A percentile compares a stretch with the other conserved stretches of the same genome.
Conservation (phyloP, 768 basidiomycete species). For the Sporobolomyces phaffii region DNA sequence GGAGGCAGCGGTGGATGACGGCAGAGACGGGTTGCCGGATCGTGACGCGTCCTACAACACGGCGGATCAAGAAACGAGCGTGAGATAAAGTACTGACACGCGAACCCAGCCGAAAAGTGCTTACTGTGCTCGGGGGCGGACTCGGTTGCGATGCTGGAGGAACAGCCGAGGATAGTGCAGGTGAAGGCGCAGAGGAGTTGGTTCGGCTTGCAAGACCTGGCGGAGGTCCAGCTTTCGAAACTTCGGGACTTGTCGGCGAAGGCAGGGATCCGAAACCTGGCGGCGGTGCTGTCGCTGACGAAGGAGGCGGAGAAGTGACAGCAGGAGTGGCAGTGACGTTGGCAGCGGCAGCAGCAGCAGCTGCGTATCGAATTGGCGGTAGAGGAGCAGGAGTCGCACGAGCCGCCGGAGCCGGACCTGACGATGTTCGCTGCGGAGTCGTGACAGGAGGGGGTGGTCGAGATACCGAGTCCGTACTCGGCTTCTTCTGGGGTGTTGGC, state of each 20-base stretch:
- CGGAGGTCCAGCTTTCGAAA: conserved; percentile 5
- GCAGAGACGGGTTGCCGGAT: background rate
- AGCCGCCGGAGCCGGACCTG: conserved; percentile 15
- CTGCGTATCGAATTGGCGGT: conserved; percentile 80
- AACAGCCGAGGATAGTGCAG: conserved; percentile 16
- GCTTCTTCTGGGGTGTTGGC: conserved; percentile 21
- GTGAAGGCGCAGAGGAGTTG: conserved; percentile 18
- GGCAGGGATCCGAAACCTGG: conserved; percentile 49
- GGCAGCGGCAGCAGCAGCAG: conserved; percentile 69
- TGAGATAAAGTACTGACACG: too few relatives aligned
- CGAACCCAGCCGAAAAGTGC: background rate
- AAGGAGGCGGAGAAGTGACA: conserved; percentile 44
- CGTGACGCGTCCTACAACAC: background rate
- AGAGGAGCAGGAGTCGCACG: conserved; percentile 46
- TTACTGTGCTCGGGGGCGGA: conserved; percentile 14
- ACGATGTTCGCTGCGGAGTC: conserved; percentile 27
- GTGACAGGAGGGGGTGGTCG: conserved; percentile 16
- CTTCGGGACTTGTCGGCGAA: conserved; percentile 10
- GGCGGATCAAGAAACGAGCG: background rate
- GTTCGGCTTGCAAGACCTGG: conserved; percentile 17
- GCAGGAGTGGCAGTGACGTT: conserved; percentile 41
- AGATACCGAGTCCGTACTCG: conserved; percentile 21
- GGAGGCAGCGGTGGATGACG: conserved; percentile 8
- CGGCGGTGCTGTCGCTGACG: conserved; percentile 44
- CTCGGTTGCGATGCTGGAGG: conserved; percentile 5